These are phyloP conservation scores for Quercus phellos DNA, from an alignment of 331 rosid species.

Conservation along the genomic window DNA sequence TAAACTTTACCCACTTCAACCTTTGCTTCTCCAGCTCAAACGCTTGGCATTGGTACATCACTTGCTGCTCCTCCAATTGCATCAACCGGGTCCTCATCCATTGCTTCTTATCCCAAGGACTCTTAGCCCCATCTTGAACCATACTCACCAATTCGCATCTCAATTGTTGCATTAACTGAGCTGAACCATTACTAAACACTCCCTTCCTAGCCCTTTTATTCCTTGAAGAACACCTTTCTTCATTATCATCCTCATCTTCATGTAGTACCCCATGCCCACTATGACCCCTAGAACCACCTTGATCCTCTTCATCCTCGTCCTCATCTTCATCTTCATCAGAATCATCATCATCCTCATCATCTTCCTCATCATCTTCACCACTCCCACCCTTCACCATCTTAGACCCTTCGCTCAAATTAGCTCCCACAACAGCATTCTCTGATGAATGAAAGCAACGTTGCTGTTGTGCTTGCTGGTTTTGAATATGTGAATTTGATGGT, in stretches of 20 bases:
- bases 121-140: constrained; percentile 58
- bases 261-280: constrained; percentile 37
- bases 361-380: constrained; percentile 51
- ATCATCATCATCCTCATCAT: constrained; percentile 47
- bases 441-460: constrained; percentile 55
- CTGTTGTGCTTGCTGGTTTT: constrained; percentile 26
- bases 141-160: constrained; percentile 41
- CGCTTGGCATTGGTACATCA: constrained; percentile 34
- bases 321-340: constrained; percentile 49
- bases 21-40: constrained; percentile 80
- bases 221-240: constrained; percentile 26
- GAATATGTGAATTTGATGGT: constrained; percentile 27
- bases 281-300: constrained; percentile 41
- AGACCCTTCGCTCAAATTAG: constrained; percentile 30
- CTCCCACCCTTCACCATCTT: constrained; percentile 38
- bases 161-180: constrained; percentile 38
- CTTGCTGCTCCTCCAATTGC: constrained; percentile 59
- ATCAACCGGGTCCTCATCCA: constrained; percentile 59
- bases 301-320: constrained; percentile 42
- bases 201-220: constrained; percentile 45
- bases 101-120: constrained; percentile 65
- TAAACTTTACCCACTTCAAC: constrained; percentile 69
- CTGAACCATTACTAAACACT: background rate
- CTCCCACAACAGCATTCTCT: constrained; percentile 27
- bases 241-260: constrained; percentile 54